phyloP scores from a whole-genome alignment of 108 stramenopile genomes.

The Skeletonema menzelii region DNA sequence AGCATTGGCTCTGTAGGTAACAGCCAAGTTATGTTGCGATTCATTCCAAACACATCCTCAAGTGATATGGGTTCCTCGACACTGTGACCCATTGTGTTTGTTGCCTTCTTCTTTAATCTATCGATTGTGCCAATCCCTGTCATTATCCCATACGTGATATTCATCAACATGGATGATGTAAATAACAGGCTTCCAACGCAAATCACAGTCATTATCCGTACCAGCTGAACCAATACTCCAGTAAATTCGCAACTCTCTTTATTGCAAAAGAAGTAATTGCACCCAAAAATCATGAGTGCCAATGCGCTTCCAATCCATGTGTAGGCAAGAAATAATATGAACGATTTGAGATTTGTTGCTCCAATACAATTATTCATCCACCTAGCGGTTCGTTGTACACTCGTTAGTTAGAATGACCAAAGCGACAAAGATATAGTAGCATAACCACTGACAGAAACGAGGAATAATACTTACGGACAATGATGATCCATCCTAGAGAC shows the following conservation, averaged over 20 bases:
- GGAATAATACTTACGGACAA: slow-evolving; percentile 63
- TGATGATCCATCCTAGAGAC: slow-evolving; percentile 95
- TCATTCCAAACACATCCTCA: slow-evolving; percentile 79
- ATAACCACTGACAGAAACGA: too few relatives aligned
- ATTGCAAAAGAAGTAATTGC: slow-evolving; percentile 79
- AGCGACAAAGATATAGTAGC: too few relatives aligned
- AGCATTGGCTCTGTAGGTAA: slow-evolving; percentile 80
- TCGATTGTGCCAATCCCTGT: slow-evolving; percentile 93
- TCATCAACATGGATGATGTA: slow-evolving; percentile 76
- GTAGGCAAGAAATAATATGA: slow-evolving; percentile 91
- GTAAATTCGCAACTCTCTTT: slow-evolving; percentile 69
- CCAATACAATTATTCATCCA: slow-evolving; percentile 96
- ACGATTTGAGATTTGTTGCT: slow-evolving; percentile 45
- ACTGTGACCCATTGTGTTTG: slow-evolving; percentile 50
- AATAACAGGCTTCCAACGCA: slow-evolving; percentile 70
- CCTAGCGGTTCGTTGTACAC: not conserved
- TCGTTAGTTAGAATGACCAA: not conserved
- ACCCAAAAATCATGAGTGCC: slow-evolving; percentile 77
- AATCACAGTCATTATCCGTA: slow-evolving; percentile 74
- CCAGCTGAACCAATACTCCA: slow-evolving; percentile 68
- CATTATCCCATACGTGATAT: slow-evolving; percentile 82
- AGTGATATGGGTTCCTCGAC: slow-evolving; percentile 72
- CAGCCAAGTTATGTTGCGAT: slow-evolving; percentile 62
- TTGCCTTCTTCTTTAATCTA: slow-evolving; percentile 81
- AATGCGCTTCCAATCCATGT: slow-evolving; percentile 82